These are phyloP conservation scores for Fagus sylvatica DNA, from an alignment of 306 rosid genomes.

Conservation along the genomic window DNA sequence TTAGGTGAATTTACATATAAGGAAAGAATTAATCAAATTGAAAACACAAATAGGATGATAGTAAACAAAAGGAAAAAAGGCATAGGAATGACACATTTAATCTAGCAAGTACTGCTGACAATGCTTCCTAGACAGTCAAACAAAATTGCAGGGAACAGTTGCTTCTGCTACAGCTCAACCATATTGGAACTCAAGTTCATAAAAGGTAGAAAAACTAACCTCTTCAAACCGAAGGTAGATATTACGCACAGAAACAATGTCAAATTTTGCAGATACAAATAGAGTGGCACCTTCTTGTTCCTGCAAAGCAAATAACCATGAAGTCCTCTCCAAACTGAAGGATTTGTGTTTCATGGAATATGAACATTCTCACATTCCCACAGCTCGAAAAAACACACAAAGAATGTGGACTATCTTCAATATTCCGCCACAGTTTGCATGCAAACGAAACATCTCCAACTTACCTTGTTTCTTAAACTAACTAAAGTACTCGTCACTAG, in stretches of 20 bases:
- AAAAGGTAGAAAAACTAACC: conserved; percentile 44
- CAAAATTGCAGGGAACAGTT: not conserved
- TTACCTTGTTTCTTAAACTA: not conserved
- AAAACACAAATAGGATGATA: not conserved
- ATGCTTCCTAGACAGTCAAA: not conserved
- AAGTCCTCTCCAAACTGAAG: conserved; percentile 6
- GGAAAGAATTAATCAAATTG: not conserved
- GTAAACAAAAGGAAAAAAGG: not conserved
- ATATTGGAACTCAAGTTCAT: conserved; percentile 18
- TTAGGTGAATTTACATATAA: not conserved
- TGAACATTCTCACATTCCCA: conserved; percentile 1
- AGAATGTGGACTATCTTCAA: not conserved
- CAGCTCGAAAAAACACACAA: conserved; percentile 11
- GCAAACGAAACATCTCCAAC: conserved; percentile 7
- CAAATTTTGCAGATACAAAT: conserved; percentile 82
- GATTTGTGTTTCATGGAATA: conserved; percentile 7
- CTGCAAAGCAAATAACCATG: conserved; percentile 41
- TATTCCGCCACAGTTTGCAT: not conserved
- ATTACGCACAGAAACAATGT: conserved; percentile 70
- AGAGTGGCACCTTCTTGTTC: conserved; percentile 94
- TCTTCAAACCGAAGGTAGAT: conserved; percentile 86
- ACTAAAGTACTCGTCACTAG: not conserved
- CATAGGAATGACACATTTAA: conserved; percentile 5
- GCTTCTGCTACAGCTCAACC: conserved; percentile 15
- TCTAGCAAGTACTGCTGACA: not conserved